Evolutionary conservation across 2,329 filamentous ascomycete genomes (phyloP), one percentile per base, ranked within the genome.

Genomic region (Chaetomiaceae sp.): DNA sequence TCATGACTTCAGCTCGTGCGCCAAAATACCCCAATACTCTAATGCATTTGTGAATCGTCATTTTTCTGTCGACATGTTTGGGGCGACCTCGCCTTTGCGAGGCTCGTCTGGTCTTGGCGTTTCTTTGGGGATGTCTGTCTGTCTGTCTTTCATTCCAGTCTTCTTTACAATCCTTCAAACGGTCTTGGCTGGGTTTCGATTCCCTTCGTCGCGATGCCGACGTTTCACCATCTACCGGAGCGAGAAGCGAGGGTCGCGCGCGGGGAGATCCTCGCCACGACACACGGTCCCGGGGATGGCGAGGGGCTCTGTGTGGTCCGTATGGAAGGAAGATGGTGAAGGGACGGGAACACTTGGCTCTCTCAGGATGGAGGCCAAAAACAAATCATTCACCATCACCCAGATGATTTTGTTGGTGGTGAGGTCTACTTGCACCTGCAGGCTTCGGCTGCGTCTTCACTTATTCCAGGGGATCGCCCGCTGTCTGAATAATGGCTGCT

Each of bases 21-120:
- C 70, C 74, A 51, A 53, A 52, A 82, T 81, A 80, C 78, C n/a
- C 78, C 76, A 73, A 71, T 75, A 75, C 73, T 38, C 33, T 74
- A 74, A 77, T 77, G 74, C 71, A 74, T 73, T 68, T 63, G 66
- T 63, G 69, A 72, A 68, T 65, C 55, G 66, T 63, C 66, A 59
- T 62, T 56, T 61, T 64, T 58, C 60, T 60, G 59, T 61, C 65
- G 62, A 61, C 63, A 64, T 64, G 58, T 44, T 51, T 55, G 49
- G 50, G 63, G 60, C 60, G 62, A 57, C 53, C 63, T 59, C 63
- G 66, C 69, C 68, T 70, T 66, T 62, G 61, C 68, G 66, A 67
- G 68, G 66, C 60, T 61, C 59, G 65, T 67, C 66, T 66, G 68
- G 69, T 71, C 64, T 62, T 72, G 73, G 71, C 71, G 76, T 70